Evolutionary conservation across 2,329 filamentous ascomycete genomes (phyloP).

Genomic region (Akanthomyces muscarius): DNA sequence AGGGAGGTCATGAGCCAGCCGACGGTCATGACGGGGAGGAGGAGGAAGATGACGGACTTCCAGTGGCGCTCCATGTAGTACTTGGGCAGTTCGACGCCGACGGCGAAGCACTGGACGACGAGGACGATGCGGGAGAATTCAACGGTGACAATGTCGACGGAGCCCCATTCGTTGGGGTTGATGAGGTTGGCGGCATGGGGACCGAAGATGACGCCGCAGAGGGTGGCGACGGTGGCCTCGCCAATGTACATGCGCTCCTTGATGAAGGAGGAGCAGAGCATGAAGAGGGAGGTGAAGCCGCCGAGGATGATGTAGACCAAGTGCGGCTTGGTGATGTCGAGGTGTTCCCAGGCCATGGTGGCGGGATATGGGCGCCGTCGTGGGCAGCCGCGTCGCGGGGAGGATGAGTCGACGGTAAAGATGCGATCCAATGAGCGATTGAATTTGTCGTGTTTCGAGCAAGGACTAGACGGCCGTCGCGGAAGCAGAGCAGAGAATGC

Average conservation of each 20-base stretch:
- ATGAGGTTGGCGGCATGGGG: constrained; percentile 80
- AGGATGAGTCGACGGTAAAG: not conserved
- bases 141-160: constrained; percentile 78
- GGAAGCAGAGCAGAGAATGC: not conserved
- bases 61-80: constrained; percentile 98
- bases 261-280: constrained; percentile 96
- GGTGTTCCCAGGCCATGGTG: constrained; percentile 72
- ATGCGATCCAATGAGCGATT: not conserved
- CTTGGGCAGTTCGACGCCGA: constrained; percentile 85
- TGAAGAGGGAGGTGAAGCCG: constrained; percentile 96
- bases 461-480: not conserved
- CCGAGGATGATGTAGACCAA: constrained; percentile 98
- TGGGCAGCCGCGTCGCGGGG: not conserved
- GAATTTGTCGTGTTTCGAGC: not conserved
- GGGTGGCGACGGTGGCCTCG: constrained; percentile 89
- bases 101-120: constrained; percentile 88
- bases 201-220: constrained; percentile 85
- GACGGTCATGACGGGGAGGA: constrained; percentile 95
- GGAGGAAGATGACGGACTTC: constrained; percentile 82
- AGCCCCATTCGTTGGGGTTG: constrained; percentile 72
- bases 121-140: constrained; percentile 87
- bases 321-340: constrained; percentile 88
- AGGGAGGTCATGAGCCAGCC: constrained; percentile 92
- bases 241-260: constrained; percentile 99
- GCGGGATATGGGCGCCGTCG: not conserved